A percentile compares a stretch with the other conserved stretches of the same genome.
These are phyloP conservation scores for Tricholoma furcatifolium DNA, from an alignment of 768 basidiomycete genomes.

Conservation along the genomic window DNA sequence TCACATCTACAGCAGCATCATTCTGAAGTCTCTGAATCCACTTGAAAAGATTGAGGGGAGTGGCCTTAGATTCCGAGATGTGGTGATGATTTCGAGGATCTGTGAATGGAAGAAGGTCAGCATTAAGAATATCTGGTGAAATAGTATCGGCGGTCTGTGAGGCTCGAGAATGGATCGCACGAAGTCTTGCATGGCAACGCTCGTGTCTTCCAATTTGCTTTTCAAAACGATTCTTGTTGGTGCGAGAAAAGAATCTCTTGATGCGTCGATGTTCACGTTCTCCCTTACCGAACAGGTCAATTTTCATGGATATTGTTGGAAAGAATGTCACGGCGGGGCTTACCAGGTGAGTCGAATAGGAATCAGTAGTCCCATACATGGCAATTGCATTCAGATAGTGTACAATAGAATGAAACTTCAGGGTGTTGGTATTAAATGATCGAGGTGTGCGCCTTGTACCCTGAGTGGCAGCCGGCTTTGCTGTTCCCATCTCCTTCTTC, in stretches of 20 bases:
- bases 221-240: no score
- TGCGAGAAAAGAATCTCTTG: no score
- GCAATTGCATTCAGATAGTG: slow-evolving; percentile 24
- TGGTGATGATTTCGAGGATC: neutral
- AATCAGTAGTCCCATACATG: slow-evolving; percentile 28
- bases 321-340: no score
- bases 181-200: slow-evolving; percentile 1
- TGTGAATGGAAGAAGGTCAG: neutral
- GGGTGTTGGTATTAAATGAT: slow-evolving; percentile 16
- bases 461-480: neutral
- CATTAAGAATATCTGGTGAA: neutral
- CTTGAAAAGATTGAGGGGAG: neutral
- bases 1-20: neutral
- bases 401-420: slow-evolving; percentile 29
- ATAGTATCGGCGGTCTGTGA: neutral
- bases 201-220: neutral
- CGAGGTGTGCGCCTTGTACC: neutral
- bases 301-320: no score
- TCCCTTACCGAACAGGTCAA: no score
- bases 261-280: no score
- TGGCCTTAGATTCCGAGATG: neutral
- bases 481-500: neutral
- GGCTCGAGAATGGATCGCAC: neutral
- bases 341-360: slow-evolving; percentile 34
- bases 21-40: neutral